Evolutionary conservation across 2,329 filamentous ascomycete genomes (phyloP).

Genomic region (Endothia cerciana): DNA sequence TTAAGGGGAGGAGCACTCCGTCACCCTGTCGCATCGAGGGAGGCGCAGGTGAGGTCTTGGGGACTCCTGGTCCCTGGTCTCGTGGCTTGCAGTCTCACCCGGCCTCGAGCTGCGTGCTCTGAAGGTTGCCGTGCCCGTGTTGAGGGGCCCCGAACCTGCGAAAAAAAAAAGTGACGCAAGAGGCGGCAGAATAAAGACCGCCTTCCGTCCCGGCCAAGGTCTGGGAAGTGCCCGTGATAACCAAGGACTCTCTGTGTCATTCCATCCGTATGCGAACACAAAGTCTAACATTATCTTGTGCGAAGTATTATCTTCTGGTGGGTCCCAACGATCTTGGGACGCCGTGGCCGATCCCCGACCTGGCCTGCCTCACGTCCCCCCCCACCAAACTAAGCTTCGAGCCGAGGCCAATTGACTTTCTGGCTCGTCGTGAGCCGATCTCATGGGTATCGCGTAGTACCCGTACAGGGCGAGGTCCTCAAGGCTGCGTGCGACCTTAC

Average conservation of each 20-base stretch:
- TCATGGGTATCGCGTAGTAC: neutral
- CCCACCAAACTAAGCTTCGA: neutral
- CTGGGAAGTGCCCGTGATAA: neutral
- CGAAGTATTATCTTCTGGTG: neutral
- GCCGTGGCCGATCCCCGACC: no score
- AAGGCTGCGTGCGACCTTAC: neutral
- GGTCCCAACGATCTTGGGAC: neutral
- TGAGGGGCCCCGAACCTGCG: constrained; percentile 8
- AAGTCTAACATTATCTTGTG: neutral
- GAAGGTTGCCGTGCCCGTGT: neutral
- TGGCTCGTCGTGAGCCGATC: neutral
- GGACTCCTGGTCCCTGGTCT: constrained; percentile 14
- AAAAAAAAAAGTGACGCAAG: constrained; percentile 25
- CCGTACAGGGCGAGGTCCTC: constrained; percentile 3
- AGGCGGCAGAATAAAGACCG: constrained; percentile 24
- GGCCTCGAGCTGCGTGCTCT: neutral
- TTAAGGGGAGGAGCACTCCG: neutral
- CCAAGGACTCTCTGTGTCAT: neutral
- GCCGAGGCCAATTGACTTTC: neutral
- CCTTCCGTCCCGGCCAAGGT: constrained; percentile 12
- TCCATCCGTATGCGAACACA: neutral
- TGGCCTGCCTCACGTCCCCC: neutral
- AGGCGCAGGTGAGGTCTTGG: neutral
- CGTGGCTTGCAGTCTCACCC: constrained; percentile 22
- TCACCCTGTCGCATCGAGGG: neutral